Conservation (phyloP, 2,329 filamentous ascomycete species). For the Fusarium sp. region DNA sequence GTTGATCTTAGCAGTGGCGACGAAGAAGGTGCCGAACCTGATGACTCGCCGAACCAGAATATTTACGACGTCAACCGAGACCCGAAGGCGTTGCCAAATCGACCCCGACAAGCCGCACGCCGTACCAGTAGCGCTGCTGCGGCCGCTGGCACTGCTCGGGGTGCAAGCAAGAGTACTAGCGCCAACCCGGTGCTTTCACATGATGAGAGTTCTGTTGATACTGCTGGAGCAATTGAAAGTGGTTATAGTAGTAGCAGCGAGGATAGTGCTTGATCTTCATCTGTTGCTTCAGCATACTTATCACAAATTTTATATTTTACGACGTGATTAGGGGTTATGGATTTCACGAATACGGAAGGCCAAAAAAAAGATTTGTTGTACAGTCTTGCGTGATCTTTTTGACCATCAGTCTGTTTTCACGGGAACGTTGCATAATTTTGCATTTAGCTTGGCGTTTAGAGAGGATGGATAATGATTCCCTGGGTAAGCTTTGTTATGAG, state of each 20-base stretch:
- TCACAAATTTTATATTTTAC: constrained; percentile 1
- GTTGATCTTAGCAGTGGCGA: constrained; percentile 57
- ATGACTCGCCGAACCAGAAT: constrained; percentile 48
- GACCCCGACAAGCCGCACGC: constrained; percentile 23
- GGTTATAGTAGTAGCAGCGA: constrained; percentile 53
- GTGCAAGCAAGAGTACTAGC: constrained; percentile 49
- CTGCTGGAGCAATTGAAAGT: constrained; percentile 55
- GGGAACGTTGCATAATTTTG: constrained; percentile 20
- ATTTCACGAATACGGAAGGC: not conserved
- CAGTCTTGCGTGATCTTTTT: constrained; percentile 1
- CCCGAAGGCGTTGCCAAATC: constrained; percentile 34
- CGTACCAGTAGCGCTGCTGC: constrained; percentile 51
- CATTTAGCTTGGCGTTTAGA: constrained; percentile 44
- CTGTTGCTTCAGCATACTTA: not conserved
- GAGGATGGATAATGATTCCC: constrained; percentile 30
- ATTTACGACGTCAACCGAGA: constrained; percentile 48
- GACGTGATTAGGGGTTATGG: constrained; percentile 2
- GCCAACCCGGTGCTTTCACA: constrained; percentile 44
- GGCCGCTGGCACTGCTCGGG: constrained; percentile 48
- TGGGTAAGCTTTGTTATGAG: constrained; percentile 13
- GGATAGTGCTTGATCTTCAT: constrained; percentile 37
- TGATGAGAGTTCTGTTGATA: constrained; percentile 54
- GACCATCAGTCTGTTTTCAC: constrained; percentile 7
- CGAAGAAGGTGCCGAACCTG: constrained; percentile 56
- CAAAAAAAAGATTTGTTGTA: not conserved